Base-by-base conservation (phyloP, 805 yeast species). In the Ogataea naganishii region DNA sequence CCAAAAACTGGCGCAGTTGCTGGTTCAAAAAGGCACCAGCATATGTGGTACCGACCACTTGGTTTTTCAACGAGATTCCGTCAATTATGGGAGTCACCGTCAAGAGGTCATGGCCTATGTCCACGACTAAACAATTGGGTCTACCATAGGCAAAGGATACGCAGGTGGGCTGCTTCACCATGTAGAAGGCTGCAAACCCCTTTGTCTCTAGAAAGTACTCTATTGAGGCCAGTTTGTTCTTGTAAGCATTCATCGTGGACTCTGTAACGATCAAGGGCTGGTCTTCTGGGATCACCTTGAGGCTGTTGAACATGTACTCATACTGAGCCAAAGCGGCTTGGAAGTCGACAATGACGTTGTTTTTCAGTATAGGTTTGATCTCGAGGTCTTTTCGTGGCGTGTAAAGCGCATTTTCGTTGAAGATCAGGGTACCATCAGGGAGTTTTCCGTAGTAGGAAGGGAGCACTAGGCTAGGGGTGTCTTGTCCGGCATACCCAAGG, bases 401-500 rank as follows among this genome's bases (percentile, higher is more conserved):
- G 35, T 44, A 41, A 27, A 56, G 17, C 21, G 44, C 28, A 38
- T 47, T 49, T 33, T 58, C 63, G 32, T 51, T 54, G 31, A 55
- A 56, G 7, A 9, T 20, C 7, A 30, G 39, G 48, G 44, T 42
- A 21, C 38, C 40, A 5, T 35, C 44, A 1, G 27, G 33, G 18
- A 33, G 34, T 33, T 43, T 43, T 7, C 76, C 80, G 46, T 73
- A 84, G 36, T 54, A 68, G 1, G 95, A 81, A 3, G 96, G 92
- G 9, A 78, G 53, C 15, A 81, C 72, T 4, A 76, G 60, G 39
- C 78, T 72, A 9, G 98, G 98, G 31, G 73, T 68, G 49, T 88
- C 96, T 34, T 85, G 89, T 8, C 97, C 97, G 3, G 96, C 88
- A 54, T 73, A 86, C 2, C 98, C 98, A 13, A 80, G 74, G 31